A percentile compares a stretch with the other conserved stretches of the same genome.
phyloP scores from a whole-genome alignment of 805 yeast genomes.

The Candida coquimbonensis region DNA sequence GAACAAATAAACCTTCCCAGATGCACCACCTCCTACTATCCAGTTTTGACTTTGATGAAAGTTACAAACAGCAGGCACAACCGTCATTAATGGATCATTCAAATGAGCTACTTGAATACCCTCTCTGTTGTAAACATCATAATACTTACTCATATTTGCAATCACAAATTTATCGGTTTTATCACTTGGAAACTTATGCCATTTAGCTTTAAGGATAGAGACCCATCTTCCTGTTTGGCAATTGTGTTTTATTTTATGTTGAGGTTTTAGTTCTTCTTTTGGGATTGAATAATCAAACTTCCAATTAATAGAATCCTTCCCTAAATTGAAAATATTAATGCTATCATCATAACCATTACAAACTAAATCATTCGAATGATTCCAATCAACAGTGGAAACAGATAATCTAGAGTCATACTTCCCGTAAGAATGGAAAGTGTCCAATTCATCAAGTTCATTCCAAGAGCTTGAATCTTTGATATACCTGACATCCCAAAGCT shows the following conservation, averaged over 20 bases:
- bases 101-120: conserved; percentile 80
- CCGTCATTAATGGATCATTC: conserved; percentile 56
- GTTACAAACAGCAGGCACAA: conserved; percentile 86
- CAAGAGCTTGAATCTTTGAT: conserved; percentile 36
- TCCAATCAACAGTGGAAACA: conserved; percentile 74
- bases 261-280: conserved; percentile 43
- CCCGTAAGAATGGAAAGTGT: conserved; percentile 36
- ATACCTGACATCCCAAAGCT: conserved; percentile 81
- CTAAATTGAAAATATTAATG: conserved; percentile 61
- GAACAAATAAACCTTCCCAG: conserved; percentile 75
- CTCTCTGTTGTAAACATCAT: conserved; percentile 72
- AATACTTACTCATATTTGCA: conserved; percentile 85
- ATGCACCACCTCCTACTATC: conserved; percentile 91
- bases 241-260: conserved; percentile 67
- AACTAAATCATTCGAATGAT: conserved; percentile 58
- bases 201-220: conserved; percentile 77
- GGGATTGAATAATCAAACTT: conserved; percentile 10
- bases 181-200: conserved; percentile 73
- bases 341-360: conserved; percentile 93
- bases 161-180: conserved; percentile 78
- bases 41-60: conserved; percentile 86
- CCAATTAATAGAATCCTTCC: conserved; percentile 18
- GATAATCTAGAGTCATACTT: conserved; percentile 70
- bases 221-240: conserved; percentile 99
- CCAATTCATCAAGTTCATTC: conserved; percentile 47